Percentiles rank a stretch among this genome's conserved stretches.
phyloP scores from a whole-genome alignment of 2,329 filamentous ascomycete genomes.

The Ceratocystis diversiconidia region DNA sequence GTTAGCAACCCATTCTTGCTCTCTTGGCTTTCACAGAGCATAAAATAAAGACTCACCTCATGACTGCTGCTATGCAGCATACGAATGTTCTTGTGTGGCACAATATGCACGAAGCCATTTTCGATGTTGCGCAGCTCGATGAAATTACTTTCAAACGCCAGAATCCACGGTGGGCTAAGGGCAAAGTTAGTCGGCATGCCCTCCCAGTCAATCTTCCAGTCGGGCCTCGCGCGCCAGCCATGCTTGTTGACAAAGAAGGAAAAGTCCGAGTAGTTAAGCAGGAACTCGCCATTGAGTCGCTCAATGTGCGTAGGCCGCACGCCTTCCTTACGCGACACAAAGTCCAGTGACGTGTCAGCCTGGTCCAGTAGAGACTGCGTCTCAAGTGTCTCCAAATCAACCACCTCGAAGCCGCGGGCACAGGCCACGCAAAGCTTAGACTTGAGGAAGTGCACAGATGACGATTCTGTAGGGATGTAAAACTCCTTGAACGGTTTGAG shows the following conservation, averaged over 20 bases:
- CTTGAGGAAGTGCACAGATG: constrained; percentile 92
- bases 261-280: constrained; percentile 96
- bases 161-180: constrained; percentile 88
- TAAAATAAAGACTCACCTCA: constrained; percentile 46
- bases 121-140: constrained; percentile 95
- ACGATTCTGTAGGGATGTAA: constrained; percentile 97
- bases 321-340: constrained; percentile 84
- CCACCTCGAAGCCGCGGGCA: constrained; percentile 89
- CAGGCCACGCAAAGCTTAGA: constrained; percentile 95
- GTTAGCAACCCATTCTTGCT: neutral
- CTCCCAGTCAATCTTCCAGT: constrained; percentile 98
- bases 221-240: constrained; percentile 86
- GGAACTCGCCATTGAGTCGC: constrained; percentile 87
- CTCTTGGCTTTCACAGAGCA: neutral
- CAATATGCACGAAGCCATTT: constrained; percentile 84
- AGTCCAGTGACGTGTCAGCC: constrained; percentile 93
- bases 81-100: constrained; percentile 89
- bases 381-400: constrained; percentile 92
- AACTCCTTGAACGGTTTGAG: constrained; percentile 97
- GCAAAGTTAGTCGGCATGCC: constrained; percentile 84
- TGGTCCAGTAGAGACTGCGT: constrained; percentile 94
- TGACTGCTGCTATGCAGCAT: constrained; percentile 96
- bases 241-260: constrained; percentile 99
- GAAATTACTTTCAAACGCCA: constrained; percentile 94
- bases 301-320: constrained; percentile 95